These are phyloP conservation scores for Fusarium keratoplasticum DNA, from an alignment of 2,329 filamentous ascomycete species.

Conservation along the genomic window DNA sequence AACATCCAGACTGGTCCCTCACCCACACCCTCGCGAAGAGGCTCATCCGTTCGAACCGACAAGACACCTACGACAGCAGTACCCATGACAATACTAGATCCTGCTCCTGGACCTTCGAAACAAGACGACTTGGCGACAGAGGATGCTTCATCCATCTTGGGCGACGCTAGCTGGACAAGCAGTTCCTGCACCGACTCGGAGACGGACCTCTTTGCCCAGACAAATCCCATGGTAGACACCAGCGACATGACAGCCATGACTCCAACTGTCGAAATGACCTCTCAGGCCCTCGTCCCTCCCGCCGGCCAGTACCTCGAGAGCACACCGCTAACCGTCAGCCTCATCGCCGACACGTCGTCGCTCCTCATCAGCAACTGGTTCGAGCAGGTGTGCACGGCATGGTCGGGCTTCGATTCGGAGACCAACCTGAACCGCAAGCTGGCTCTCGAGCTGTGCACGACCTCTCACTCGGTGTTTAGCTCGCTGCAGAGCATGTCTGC, in stretches of 20 bases:
- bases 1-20: constrained; percentile 16
- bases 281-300: constrained; percentile 9
- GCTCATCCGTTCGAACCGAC: constrained; percentile 18
- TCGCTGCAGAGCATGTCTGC: constrained; percentile 57
- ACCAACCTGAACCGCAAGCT: constrained; percentile 54
- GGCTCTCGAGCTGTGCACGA: constrained; percentile 51
- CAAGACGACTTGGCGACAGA: constrained; percentile 13
- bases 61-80: not conserved
- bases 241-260: constrained; percentile 5
- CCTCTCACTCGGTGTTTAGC: constrained; percentile 52
- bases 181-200: constrained; percentile 31
- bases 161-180: constrained; percentile 25
- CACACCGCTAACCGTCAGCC: constrained; percentile 31
- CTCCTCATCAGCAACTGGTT: constrained; percentile 55
- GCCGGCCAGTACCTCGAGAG: constrained; percentile 26
- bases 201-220: constrained; percentile 21
- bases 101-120: not conserved
- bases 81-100: not conserved
- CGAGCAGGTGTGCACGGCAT: constrained; percentile 53
- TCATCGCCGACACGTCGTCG: constrained; percentile 46
- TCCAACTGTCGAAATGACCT: constrained; percentile 11
- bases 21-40: constrained; percentile 14
- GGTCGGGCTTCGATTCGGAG: constrained; percentile 56
- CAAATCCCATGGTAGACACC: constrained; percentile 5
- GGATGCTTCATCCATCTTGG: constrained; percentile 14